phyloP scores from a whole-genome alignment of 2,329 filamentous ascomycete species.

The Penicillium sp. region DNA sequence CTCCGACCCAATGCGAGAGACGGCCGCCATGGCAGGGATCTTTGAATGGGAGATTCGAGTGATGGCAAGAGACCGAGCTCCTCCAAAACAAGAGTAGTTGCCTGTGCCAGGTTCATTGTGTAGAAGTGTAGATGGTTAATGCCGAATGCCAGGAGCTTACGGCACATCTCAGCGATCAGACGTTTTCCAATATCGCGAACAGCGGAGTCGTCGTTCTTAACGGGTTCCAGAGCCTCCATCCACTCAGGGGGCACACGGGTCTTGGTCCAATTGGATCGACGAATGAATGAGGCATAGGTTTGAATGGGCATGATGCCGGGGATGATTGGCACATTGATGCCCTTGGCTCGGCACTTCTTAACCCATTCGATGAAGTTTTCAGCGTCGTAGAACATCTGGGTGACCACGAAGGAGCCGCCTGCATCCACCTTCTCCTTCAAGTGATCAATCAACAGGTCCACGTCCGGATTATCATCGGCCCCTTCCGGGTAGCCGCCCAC shows the following conservation, averaged over 20 bases:
- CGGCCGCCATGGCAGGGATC: constrained; percentile 92
- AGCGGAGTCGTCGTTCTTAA: constrained; percentile 94
- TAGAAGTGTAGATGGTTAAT: constrained; percentile 94
- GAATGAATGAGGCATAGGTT: constrained; percentile 87
- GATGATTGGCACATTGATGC: constrained; percentile 77
- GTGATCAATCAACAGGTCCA: constrained; percentile 80
- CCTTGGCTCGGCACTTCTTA: constrained; percentile 73
- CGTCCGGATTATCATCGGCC: constrained; percentile 85
- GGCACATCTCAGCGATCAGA: constrained; percentile 84
- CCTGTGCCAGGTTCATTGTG: constrained; percentile 97
- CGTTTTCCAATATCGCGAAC: constrained; percentile 85
- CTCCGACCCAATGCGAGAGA: constrained; percentile 84
- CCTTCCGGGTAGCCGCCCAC: constrained; percentile 96
- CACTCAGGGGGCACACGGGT: constrained; percentile 76
- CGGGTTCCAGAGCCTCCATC: constrained; percentile 76
- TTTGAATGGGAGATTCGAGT: constrained; percentile 71
- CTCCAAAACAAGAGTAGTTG: constrained; percentile 89
- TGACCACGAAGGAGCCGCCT: constrained; percentile 89
- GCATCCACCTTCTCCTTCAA: constrained; percentile 96
- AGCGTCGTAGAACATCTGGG: constrained; percentile 99
- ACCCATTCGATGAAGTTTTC: constrained; percentile 95
- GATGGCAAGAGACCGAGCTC: constrained; percentile 80
- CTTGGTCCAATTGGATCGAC: constrained; percentile 86
- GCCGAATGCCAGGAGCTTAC: constrained; percentile 73
- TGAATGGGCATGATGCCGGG: constrained; percentile 91